Evolutionary conservation across 179 eudicot genomes (phyloP), one percentile per base, ranked within the genome.

Genomic region (Gypsophila paniculata): DNA sequence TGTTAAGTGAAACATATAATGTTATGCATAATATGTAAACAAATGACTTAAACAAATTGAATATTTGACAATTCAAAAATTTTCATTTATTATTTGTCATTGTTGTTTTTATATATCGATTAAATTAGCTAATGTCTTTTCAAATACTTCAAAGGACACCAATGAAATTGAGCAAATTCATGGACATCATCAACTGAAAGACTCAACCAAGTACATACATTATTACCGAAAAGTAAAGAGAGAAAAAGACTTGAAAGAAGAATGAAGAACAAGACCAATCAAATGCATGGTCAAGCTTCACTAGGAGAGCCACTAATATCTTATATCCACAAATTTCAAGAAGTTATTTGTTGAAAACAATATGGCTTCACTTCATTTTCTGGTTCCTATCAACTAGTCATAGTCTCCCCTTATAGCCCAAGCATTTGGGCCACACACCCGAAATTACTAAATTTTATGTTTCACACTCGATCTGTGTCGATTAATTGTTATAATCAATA

Each of bases 231-330:
- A 6, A 39, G 44, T n/a, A 39, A 39, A 39, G 8, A n/a, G 44
- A 9, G 25, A 23, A 22, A 23, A 58, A 0, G 32, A 61, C 10
- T 4, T 18, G 21, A 55, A n/a, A 6, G 48, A 61, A 17, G 23
- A 63, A 6, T 6, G 22, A 63, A 8, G 49, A 36, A 61, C 46
- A 63, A 36, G 23, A 17, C 8, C 12, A 6, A 59, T 9, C 17
- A 55, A 55, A 55, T 64, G 68, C 22, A 44, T 39, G 68, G 68
- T 38, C 68, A 19, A 66, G 55, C 36, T 46, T 66, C 25, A 66
- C 34, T 66, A 66, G 55, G 55, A 44, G 32, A 39, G 12, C 32
- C 69, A 66, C 34, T 46, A n/a, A n/a, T n/a, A n/a, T n/a, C n/a
- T 29, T 29, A 29, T 29, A 23, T 23, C 52, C 55, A 44, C 55